These are phyloP conservation scores for Penicillium angulare DNA, from an alignment of 495 filamentous ascomycete species.

Conservation along the genomic window DNA sequence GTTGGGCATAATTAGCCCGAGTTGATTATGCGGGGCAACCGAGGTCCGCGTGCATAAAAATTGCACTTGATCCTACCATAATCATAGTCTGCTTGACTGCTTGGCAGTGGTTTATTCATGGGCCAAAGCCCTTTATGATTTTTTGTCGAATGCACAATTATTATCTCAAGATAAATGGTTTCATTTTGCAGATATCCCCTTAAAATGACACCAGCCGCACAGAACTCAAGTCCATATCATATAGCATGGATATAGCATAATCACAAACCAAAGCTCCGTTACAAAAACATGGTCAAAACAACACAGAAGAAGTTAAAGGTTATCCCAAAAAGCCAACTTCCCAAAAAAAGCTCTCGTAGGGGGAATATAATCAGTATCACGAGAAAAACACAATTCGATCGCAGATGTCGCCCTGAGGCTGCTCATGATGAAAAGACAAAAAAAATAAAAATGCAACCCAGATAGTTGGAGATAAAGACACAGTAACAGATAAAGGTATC, in stretches of 20 bases:
- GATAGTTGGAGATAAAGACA: neutral
- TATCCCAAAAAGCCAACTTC: neutral
- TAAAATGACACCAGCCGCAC: neutral
- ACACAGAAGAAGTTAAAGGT: neutral
- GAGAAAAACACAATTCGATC: slow-evolving; percentile 6
- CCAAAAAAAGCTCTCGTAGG: neutral
- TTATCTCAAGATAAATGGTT: neutral
- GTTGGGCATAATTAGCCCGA: neutral
- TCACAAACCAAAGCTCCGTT: neutral
- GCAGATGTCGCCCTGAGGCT: slow-evolving; percentile 2
- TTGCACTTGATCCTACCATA: slow-evolving; percentile 2
- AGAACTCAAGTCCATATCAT: no score
- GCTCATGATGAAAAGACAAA: neutral
- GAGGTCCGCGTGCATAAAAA: slow-evolving; percentile 18
- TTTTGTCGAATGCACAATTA: no score
- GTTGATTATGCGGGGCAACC: slow-evolving; percentile 24
- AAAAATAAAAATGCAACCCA: slow-evolving; percentile 5
- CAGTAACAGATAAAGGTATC: neutral
- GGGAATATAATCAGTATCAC: no score
- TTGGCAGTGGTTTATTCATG: no score
- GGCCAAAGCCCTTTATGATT: no score
- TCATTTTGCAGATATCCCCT: neutral
- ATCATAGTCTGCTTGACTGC: no score
- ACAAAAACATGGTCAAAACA: neutral
- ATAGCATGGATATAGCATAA: neutral